Conservation (phyloP, 768 basidiomycete genomes). For the Rhizopogon vinicolor region DNA sequence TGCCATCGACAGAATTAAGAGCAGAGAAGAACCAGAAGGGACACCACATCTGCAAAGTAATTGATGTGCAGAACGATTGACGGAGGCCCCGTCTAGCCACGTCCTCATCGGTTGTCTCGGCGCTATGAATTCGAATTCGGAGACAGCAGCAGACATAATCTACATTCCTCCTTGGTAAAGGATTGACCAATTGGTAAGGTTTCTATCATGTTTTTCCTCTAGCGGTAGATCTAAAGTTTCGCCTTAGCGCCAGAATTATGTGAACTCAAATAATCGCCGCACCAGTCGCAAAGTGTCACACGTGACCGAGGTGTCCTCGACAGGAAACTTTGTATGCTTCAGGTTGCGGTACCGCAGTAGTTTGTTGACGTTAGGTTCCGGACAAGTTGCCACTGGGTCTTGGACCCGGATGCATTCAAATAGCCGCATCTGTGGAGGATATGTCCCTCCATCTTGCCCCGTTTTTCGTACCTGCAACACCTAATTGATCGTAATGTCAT, state of each 20-base stretch:
- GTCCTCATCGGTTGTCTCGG: no score
- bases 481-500: neutral
- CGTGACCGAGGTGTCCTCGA: neutral
- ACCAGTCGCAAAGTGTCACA: no score
- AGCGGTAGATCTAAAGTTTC: no score
- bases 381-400: neutral
- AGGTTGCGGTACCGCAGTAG: neutral
- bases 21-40: no score
- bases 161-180: neutral
- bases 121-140: no score
- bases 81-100: no score
- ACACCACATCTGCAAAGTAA: no score
- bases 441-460: neutral
- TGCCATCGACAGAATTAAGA: neutral
- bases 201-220: neutral
- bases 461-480: neutral
- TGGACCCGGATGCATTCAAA: neutral
- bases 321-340: neutral
- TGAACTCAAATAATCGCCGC: no score
- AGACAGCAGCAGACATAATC: neutral
- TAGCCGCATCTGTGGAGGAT: neutral
- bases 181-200: neutral
- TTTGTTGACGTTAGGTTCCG: slow-evolving; percentile 1
- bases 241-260: no score
- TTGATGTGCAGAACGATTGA: no score